These are phyloP conservation scores for Leishmania arabica DNA, from an alignment of 208 protist species.

Conservation along the genomic window DNA sequence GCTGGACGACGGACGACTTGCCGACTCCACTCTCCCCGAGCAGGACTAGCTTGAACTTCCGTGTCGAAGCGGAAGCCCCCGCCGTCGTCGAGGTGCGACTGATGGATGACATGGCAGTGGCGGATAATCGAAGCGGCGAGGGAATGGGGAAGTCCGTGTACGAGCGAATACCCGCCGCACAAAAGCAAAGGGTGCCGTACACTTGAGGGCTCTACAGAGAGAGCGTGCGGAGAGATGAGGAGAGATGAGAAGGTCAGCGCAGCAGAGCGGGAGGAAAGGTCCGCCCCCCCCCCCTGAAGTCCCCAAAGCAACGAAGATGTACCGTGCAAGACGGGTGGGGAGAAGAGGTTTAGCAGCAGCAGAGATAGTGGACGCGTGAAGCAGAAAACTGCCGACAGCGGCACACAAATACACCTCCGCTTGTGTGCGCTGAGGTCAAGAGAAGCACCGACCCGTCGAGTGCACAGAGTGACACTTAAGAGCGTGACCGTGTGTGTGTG, in stretches of 20 bases:
- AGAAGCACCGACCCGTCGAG: neutral
- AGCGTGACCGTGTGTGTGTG: neutral
- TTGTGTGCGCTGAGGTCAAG: neutral
- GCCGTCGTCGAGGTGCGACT: neutral
- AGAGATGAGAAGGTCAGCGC: neutral
- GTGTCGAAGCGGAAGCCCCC: constrained; percentile 9
- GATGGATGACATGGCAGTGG: constrained; percentile 1
- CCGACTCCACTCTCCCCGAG: constrained; percentile 90
- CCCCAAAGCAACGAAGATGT: neutral
- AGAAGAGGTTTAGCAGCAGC: neutral
- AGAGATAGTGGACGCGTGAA: neutral
- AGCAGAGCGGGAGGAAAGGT: neutral
- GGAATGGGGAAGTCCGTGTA: neutral
- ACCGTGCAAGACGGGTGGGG: neutral
- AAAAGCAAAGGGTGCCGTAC: neutral
- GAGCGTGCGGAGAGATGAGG: neutral
- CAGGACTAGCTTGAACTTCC: constrained; percentile 89
- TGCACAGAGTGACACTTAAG: neutral
- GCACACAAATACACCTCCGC: neutral
- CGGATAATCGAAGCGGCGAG: neutral
- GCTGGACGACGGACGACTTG: constrained; percentile 89
- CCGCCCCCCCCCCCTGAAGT: neutral
- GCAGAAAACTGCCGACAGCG: too few species aligned
- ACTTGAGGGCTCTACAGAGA: neutral
- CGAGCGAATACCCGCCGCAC: neutral